Evolutionary conservation across 345 rosid genomes (phyloP).

Genomic region (Hevea brasiliensis): DNA sequence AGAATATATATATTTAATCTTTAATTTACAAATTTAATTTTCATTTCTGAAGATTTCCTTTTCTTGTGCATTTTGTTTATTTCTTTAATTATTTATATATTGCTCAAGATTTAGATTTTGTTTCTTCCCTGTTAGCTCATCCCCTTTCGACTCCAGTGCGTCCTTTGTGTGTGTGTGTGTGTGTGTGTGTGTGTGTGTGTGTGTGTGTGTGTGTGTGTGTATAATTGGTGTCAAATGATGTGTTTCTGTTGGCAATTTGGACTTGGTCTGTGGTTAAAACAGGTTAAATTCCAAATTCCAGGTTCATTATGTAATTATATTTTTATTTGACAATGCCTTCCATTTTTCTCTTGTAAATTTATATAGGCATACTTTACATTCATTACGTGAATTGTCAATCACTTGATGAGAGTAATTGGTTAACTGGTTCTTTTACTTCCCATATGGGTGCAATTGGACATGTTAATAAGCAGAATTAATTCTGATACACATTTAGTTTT

Average conservation of each 20-base stretch:
- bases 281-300: background rate
- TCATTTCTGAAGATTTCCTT: no score
- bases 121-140: no score
- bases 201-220: no score
- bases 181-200: no score
- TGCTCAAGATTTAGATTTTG: no score
- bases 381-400: background rate
- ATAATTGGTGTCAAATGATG: background rate
- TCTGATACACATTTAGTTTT: background rate
- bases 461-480: background rate
- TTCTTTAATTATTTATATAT: no score
- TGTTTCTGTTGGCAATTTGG: slow-evolving; percentile 1
- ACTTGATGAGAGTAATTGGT: background rate
- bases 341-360: background rate
- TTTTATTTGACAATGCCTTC: background rate
- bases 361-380: background rate
- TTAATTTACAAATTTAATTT: no score
- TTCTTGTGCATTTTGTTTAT: no score
- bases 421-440: background rate
- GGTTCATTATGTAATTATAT: background rate
- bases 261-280: background rate
- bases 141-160: no score
- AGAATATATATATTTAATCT: no score
- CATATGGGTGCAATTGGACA: background rate
- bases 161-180: no score